phyloP scores from a whole-genome alignment of 1,139 yeast genomes.

The Blastobotrys indianensis region DNA sequence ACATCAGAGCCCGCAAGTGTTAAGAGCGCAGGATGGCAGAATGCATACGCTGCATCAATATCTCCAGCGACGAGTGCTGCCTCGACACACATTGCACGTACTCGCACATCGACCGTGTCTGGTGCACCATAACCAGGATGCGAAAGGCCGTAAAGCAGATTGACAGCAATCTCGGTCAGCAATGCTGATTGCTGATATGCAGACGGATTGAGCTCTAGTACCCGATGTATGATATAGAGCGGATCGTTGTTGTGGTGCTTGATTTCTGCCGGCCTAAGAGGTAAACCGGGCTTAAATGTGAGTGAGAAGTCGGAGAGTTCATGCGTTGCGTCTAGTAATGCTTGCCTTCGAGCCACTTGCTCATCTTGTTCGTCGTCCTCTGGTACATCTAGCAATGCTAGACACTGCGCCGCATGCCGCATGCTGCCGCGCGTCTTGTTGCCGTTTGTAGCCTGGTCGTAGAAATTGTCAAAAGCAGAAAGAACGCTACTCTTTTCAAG shows the following conservation, averaged over 20 bases:
- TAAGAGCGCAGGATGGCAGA: constrained; percentile 32
- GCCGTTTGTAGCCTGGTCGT: constrained; percentile 31
- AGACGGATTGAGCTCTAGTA: constrained; percentile 29
- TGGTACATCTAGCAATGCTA: constrained; percentile 16
- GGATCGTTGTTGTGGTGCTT: constrained; percentile 23
- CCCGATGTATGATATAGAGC: constrained; percentile 26
- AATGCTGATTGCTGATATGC: constrained; percentile 28
- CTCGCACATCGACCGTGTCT: constrained; percentile 32
- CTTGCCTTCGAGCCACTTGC: constrained; percentile 19
- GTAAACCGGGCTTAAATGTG: constrained; percentile 27
- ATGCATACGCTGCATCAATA: constrained; percentile 45
- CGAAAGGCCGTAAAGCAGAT: constrained; percentile 19
- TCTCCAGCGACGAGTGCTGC: constrained; percentile 50
- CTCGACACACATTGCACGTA: constrained; percentile 50
- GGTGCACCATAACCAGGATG: constrained; percentile 12
- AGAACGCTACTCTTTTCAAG: constrained; percentile 6
- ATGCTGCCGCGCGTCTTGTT: constrained; percentile 28
- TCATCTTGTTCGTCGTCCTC: constrained; percentile 9
- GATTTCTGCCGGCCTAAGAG: constrained; percentile 27
- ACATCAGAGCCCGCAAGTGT: constrained; percentile 28
- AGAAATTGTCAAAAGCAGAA: constrained; percentile 27
- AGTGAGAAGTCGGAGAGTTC: constrained; percentile 28
- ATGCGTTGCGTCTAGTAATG: constrained; percentile 27
- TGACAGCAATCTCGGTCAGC: constrained; percentile 24
- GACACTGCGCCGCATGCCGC: constrained; percentile 28